A percentile compares a stretch with the other conserved stretches of the same genome.
Conservation (phyloP, 257 asterid genomes). For the Solanum clarkiae region DNA sequence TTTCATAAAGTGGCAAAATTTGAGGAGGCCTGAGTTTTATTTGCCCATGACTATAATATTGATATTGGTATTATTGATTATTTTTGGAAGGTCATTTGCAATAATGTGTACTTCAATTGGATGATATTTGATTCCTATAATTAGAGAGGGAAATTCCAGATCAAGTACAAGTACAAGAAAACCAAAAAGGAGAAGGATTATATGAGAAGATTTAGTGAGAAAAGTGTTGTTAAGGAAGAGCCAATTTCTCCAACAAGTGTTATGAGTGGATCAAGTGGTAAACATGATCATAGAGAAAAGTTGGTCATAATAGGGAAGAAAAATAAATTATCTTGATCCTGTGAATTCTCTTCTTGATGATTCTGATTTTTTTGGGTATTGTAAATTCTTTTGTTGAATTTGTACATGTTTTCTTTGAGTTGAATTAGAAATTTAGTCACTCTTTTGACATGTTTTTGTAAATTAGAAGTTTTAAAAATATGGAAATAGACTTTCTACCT, state of each 20-base stretch:
- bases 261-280: slow-evolving; percentile 1
- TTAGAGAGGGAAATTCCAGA: neutral
- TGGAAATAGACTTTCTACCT: too few relatives aligned
- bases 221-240: slow-evolving; percentile 6
- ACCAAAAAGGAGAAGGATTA: slow-evolving; percentile 12
- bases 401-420: neutral
- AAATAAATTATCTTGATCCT: neutral
- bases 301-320: neutral
- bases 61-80: slow-evolving; percentile 26
- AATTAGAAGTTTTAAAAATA: neutral
- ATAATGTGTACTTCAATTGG: slow-evolving; percentile 34
- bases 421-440: neutral
- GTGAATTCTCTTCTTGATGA: neutral
- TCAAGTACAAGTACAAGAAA: neutral
- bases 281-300: slow-evolving; percentile 14
- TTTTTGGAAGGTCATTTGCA: slow-evolving; percentile 39
- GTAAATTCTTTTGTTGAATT: neutral
- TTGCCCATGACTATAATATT: slow-evolving; percentile 13
- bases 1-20: neutral
- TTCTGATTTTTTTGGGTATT: neutral
- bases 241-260: slow-evolving; percentile 23
- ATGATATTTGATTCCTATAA: slow-evolving; percentile 38
- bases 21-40: slow-evolving; percentile 9
- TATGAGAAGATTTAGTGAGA: slow-evolving; percentile 16
- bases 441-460: neutral